Evolutionary conservation across 805 yeast genomes (phyloP).

Genomic region (Wickerhamiella shivajii): DNA sequence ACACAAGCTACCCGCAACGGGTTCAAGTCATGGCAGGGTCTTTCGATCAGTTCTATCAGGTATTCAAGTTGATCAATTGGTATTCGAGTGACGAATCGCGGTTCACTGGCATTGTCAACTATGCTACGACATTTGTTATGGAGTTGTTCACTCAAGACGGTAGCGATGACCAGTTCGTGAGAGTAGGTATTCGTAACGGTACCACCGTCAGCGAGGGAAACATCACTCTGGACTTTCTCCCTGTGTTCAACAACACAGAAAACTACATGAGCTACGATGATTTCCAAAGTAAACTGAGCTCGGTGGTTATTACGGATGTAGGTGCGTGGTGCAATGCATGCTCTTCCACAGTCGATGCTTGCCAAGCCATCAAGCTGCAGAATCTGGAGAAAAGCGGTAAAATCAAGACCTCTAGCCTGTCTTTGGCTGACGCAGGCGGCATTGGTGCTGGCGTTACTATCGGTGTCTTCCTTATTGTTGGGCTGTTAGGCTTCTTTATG

Average conservation of each 20-base stretch:
- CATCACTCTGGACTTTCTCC: constrained; percentile 25
- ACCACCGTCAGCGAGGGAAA: constrained; percentile 22
- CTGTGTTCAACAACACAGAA: constrained; percentile 27
- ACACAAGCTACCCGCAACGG: constrained; percentile 24
- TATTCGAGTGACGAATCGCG: constrained; percentile 23
- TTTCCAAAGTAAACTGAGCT: constrained; percentile 22
- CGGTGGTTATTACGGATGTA: constrained; percentile 21
- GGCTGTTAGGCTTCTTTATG: constrained; percentile 20
- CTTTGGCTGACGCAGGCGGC: constrained; percentile 35
- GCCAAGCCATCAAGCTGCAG: neutral
- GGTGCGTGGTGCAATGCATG: constrained; percentile 31
- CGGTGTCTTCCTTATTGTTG: constrained; percentile 28
- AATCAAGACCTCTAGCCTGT: constrained; percentile 6
- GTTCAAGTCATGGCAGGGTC: constrained; percentile 34
- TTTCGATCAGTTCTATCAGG: constrained; percentile 31
- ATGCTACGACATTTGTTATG: constrained; percentile 33
- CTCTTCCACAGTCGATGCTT: constrained; percentile 1
- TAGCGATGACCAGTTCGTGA: constrained; percentile 25
- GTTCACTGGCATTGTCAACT: constrained; percentile 35
- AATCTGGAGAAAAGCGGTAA: neutral
- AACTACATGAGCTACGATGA: constrained; percentile 27
- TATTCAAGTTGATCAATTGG: constrained; percentile 27
- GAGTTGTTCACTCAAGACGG: constrained; percentile 23
- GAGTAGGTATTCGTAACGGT: constrained; percentile 35
- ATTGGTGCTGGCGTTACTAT: constrained; percentile 36